Evolutionary conservation across 202 grass and related monocot species (phyloP).

Genomic region (Eragrostis tef): DNA sequence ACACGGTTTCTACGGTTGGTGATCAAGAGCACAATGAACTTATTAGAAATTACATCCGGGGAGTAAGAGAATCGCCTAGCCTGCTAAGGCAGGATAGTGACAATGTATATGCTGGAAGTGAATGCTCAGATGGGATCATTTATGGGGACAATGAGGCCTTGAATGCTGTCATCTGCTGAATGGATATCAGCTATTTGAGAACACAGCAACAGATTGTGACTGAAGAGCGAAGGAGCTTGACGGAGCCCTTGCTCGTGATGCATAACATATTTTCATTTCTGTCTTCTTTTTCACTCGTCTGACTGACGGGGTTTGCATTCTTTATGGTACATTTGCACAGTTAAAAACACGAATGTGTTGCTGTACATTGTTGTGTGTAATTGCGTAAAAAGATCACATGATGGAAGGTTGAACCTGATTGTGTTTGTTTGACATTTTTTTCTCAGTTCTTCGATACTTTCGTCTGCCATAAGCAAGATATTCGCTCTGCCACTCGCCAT

Average conservation of each 20-base stretch:
- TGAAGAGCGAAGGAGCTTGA: neutral
- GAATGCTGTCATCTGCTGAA: constrained; percentile 18
- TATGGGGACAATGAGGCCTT: constrained; percentile 44
- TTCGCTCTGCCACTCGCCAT: neutral
- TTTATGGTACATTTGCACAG: constrained; percentile 16
- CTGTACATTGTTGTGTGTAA: constrained; percentile 47
- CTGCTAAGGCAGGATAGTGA: constrained; percentile 42
- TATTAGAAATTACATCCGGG: constrained; percentile 25
- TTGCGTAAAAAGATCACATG: neutral
- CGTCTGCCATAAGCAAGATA: neutral
- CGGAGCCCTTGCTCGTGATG: constrained; percentile 8
- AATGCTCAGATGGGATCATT: constrained; percentile 48
- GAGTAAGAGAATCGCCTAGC: constrained; percentile 32
- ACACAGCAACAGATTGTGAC: neutral
- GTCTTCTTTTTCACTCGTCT: neutral
- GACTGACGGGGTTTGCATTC: constrained; percentile 14
- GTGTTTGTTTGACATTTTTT: neutral
- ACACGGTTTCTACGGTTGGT: constrained; percentile 49
- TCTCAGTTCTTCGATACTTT: constrained; percentile 1
- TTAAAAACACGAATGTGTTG: neutral
- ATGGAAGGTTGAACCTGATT: neutral
- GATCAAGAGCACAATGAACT: constrained; percentile 45
- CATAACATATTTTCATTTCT: neutral
- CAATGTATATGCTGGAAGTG: constrained; percentile 40
- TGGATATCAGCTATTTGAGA: neutral